Percentiles rank a stretch among this genome's conserved stretches.
These are phyloP conservation scores for Daldinia eschscholtzii DNA, from an alignment of 2,329 filamentous ascomycete genomes.

Conservation along the genomic window DNA sequence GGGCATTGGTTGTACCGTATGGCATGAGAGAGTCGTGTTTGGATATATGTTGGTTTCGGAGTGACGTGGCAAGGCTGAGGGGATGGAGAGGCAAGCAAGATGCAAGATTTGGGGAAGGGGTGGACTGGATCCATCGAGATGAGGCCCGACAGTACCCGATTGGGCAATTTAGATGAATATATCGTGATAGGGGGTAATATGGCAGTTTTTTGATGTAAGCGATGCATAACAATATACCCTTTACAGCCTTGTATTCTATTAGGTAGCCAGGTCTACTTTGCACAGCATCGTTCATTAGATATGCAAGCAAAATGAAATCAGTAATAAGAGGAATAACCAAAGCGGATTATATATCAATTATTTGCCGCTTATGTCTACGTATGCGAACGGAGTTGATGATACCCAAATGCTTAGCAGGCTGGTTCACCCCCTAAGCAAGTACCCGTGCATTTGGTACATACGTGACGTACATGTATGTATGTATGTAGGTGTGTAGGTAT, in stretches of 20 bases:
- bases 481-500: too few relatives aligned
- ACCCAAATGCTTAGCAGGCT: background rate
- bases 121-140: constrained; percentile 23
- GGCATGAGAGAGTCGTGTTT: constrained; percentile 20
- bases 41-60: constrained; percentile 25
- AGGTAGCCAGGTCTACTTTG: background rate
- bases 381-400: background rate
- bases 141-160: constrained; percentile 31
- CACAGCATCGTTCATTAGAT: constrained; percentile 27
- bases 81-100: constrained; percentile 23
- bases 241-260: constrained; percentile 21
- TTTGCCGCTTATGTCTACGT: background rate
- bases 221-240: constrained; percentile 34
- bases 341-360: background rate
- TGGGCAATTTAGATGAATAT: constrained; percentile 34
- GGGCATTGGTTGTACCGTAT: constrained; percentile 24
- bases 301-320: constrained; percentile 15
- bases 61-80: constrained; percentile 42
- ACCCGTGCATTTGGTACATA: constrained; percentile 11
- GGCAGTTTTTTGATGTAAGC: constrained; percentile 15
- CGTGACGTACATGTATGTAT: too few relatives aligned
- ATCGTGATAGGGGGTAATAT: constrained; percentile 24
- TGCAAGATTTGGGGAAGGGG: constrained; percentile 19
- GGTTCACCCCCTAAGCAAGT: constrained; percentile 15
- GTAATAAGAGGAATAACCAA: background rate